Base-by-base conservation (phyloP, 1,139 yeast species). In the Diutina neorugosa region DNA sequence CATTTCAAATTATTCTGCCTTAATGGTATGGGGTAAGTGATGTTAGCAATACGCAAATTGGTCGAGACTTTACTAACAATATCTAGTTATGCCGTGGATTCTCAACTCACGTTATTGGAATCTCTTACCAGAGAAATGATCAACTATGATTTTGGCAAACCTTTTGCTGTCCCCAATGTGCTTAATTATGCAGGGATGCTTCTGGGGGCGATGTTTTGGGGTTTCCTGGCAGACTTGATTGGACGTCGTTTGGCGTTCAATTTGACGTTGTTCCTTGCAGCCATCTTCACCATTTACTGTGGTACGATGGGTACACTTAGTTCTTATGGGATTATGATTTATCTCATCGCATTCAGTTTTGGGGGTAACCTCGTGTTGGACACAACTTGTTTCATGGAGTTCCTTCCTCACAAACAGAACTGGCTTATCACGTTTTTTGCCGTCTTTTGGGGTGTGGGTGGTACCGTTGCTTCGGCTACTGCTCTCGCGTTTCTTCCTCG, bases 161-260 rank as follows among this genome's bases (percentile, higher is more conserved):
- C 51, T 14, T 71, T 66, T 55, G 70, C 76, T 0, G 67, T 69
- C 3, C 57, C 65, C 41, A 65, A 65, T 37, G 66, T 63, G 54
- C 12, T 52, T 11, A 52, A 52, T 31, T 55, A 54, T 42, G 52
- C 63, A 27, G 86, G 86, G 25, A 70, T 82, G 63, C 70, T 82
- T 44, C 61, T 68, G 40, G 88, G 88, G 7, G 80, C 83, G 0
- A 57, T 78, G 21, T 62, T 78, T 53, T 78, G 83, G 78, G 85
- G 85, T 4, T 70, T 78, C 59, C 73, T 79, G 54, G 81, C 81
- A 50, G 86, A 81, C 65, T 63, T 80, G 50, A 75, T 81, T 58
- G 86, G 86, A 16, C 70, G 86, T 59, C 73, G 72, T 60, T 55
- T 73, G 14, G 82, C 84, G 1, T 81, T 81, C 65, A 82, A 82